These are phyloP conservation scores for Teunomyces funiuensis DNA, from an alignment of 805 yeast species.

Conservation along the genomic window DNA sequence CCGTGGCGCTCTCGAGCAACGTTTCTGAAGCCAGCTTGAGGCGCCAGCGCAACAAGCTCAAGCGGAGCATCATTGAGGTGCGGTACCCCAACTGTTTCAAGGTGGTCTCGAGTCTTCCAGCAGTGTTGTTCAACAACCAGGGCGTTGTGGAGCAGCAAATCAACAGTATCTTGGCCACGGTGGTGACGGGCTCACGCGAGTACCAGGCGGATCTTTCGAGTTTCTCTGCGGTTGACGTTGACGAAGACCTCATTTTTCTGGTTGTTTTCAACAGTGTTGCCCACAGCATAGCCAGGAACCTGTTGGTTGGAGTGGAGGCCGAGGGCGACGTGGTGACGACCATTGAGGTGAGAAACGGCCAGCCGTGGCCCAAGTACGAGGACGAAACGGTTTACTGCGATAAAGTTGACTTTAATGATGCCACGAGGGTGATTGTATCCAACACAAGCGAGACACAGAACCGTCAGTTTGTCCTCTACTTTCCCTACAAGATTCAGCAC, in stretches of 20 bases:
- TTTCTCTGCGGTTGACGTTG: slow-evolving; percentile 29
- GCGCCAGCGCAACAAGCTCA: slow-evolving; percentile 31
- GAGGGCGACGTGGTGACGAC: slow-evolving; percentile 19
- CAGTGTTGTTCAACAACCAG: slow-evolving; percentile 33
- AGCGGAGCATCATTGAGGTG: slow-evolving; percentile 28
- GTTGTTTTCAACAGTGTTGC: slow-evolving; percentile 35
- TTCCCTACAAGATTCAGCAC: slow-evolving; percentile 50
- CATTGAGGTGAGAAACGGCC: slow-evolving; percentile 44
- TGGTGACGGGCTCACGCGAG: slow-evolving; percentile 25
- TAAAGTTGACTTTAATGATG: slow-evolving; percentile 45
- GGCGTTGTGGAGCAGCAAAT: slow-evolving; percentile 31
- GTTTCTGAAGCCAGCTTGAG: slow-evolving; percentile 32
- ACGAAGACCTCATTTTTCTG: slow-evolving; percentile 39
- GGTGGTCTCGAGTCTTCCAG: slow-evolving; percentile 36
- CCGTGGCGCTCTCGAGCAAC: slow-evolving; percentile 10
- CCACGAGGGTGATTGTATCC: slow-evolving; percentile 46
- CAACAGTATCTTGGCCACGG: slow-evolving; percentile 23
- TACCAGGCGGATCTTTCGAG: slow-evolving; percentile 24
- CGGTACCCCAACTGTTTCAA: slow-evolving; percentile 39
- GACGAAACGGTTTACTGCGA: slow-evolving; percentile 36
- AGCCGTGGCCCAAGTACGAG: slow-evolving; percentile 39
- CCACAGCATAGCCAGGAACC: slow-evolving; percentile 16
- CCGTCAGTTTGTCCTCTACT: slow-evolving; percentile 37
- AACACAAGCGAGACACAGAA: slow-evolving; percentile 34
- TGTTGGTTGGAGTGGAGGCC: slow-evolving; percentile 2